A percentile compares a stretch with the other conserved stretches of the same genome.
Conservation (phyloP, 225 moss, liverwort and hornwort genomes). For the Thuidium tamariscinum region DNA sequence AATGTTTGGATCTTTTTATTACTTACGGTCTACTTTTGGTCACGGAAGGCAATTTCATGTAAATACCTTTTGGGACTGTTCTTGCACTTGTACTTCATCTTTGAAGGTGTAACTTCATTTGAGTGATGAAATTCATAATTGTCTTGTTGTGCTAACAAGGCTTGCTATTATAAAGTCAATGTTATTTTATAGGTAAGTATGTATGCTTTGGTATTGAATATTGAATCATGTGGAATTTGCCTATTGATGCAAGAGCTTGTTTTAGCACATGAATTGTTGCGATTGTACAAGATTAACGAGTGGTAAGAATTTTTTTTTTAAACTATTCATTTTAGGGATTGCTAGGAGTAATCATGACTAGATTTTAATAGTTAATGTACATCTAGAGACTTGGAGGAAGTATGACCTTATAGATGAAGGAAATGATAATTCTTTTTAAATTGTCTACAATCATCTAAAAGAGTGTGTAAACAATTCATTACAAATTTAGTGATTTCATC, state of each 20-base stretch:
- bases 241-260: fast-evolving
- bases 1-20: background rate
- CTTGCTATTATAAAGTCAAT: background rate
- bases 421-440: background rate
- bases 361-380: background rate
- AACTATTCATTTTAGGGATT: background rate
- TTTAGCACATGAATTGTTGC: background rate
- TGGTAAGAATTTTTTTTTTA: background rate
- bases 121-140: background rate
- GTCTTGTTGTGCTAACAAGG: background rate
- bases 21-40: background rate
- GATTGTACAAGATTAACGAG: fast-evolving
- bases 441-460: background rate
- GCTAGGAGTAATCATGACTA: too few species aligned
- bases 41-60: fast-evolving
- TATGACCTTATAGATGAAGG: background rate
- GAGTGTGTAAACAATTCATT: background rate
- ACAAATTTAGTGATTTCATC: background rate
- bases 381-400: background rate
- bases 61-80: background rate
- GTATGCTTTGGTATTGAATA: background rate
- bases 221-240: background rate
- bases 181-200: background rate
- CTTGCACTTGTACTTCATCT: background rate
- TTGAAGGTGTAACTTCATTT: fast-evolving